These are phyloP conservation scores for Turnera subulata DNA, from an alignment of 345 rosid genomes.

Conservation along the genomic window DNA sequence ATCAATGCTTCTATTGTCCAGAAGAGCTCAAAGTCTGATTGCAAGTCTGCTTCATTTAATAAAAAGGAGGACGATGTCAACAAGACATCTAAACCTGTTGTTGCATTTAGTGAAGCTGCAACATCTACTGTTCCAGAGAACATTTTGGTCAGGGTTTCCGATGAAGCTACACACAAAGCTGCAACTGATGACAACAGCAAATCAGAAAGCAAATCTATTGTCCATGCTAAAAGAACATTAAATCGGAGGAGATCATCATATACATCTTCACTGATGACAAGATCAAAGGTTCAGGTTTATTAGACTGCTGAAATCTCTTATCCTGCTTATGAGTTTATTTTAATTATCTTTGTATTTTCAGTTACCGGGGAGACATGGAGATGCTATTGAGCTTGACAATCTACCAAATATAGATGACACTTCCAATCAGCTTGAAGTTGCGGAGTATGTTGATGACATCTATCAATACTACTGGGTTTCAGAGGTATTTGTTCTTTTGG, in stretches of 20 bases:
- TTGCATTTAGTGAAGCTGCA: constrained; percentile 2
- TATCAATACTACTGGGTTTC: constrained; percentile 81
- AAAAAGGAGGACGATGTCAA: constrained; percentile 13
- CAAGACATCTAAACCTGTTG: not conserved
- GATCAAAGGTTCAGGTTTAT: constrained; percentile 56
- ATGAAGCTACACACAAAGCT: constrained; percentile 32
- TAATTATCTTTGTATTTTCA: constrained; percentile 30
- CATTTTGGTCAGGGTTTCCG: constrained; percentile 26
- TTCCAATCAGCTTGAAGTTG: constrained; percentile 82
- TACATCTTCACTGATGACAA: constrained; percentile 66
- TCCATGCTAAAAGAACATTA: constrained; percentile 48
- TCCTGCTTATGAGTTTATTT: constrained; percentile 13
- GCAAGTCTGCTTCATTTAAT: constrained; percentile 29
- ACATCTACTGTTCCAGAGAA: constrained; percentile 29
- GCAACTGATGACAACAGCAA: constrained; percentile 27
- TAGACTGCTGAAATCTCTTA: constrained; percentile 8
- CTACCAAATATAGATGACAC: constrained; percentile 72
- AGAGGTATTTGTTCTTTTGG: constrained; percentile 51
- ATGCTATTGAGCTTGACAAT: constrained; percentile 35
- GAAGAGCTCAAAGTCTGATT: constrained; percentile 35
- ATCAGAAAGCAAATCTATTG: too few species aligned
- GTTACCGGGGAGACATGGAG: constrained; percentile 49
- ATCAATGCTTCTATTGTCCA: constrained; percentile 27
- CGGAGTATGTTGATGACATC: constrained; percentile 92
- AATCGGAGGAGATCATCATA: constrained; percentile 89